These are phyloP conservation scores for Fusarium temperatum DNA, from an alignment of 2,329 filamentous ascomycete species.

Conservation along the genomic window DNA sequence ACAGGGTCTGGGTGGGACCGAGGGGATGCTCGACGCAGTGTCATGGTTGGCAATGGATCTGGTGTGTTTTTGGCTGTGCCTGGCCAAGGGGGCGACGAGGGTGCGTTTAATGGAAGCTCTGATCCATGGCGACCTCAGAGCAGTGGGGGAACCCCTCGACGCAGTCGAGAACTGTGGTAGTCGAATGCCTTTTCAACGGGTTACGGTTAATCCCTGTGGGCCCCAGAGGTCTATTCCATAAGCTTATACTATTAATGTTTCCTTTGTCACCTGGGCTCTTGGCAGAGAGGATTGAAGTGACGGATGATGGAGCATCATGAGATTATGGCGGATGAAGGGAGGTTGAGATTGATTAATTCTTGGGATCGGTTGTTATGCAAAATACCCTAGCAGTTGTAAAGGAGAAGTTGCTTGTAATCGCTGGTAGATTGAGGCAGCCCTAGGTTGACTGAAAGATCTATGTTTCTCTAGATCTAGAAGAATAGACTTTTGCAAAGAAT, in stretches of 20 bases:
- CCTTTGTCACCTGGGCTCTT: slow-evolving; percentile 5
- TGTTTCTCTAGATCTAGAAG: slow-evolving; percentile 1
- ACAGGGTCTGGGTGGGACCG: slow-evolving; percentile 59
- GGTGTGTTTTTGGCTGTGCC: slow-evolving; percentile 65
- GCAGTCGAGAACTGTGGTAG: slow-evolving; percentile 40
- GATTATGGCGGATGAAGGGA: slow-evolving; percentile 1
- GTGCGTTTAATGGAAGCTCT: slow-evolving; percentile 24
- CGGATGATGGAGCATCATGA: slow-evolving; percentile 5
- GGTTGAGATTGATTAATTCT: slow-evolving; percentile 17
- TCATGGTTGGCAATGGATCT: slow-evolving; percentile 61
- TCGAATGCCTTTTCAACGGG: not conserved
- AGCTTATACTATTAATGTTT: slow-evolving; percentile 14
- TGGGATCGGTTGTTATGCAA: slow-evolving; percentile 29
- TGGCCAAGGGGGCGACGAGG: slow-evolving; percentile 31
- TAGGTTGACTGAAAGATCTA: slow-evolving; percentile 27
- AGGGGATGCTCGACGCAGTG: slow-evolving; percentile 62
- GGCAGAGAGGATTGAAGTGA: not conserved
- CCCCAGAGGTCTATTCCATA: not conserved
- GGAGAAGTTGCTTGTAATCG: slow-evolving; percentile 24
- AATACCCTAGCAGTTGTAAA: slow-evolving; percentile 35
- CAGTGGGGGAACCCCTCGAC: slow-evolving; percentile 50
- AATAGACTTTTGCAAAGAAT: slow-evolving; percentile 5
- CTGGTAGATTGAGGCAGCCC: slow-evolving; percentile 24
- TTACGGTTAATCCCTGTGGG: not conserved
- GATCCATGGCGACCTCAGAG: slow-evolving; percentile 48